phyloP scores from a whole-genome alignment of 2,329 filamentous ascomycete species.

The Colletotrichum coccodes region DNA sequence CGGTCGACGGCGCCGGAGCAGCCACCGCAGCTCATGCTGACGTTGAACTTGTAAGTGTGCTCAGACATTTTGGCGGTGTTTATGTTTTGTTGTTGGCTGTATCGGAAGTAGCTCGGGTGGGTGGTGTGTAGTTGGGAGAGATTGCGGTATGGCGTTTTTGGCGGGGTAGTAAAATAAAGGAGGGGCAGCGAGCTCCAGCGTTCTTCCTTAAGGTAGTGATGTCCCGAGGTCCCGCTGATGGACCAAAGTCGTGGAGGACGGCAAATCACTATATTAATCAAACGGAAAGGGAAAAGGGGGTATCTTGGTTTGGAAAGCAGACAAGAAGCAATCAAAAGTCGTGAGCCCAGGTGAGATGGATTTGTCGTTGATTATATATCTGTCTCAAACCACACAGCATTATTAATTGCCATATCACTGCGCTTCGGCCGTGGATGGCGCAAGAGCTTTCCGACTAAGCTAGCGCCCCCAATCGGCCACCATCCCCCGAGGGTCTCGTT shows the following conservation, averaged over 20 bases:
- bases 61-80: slow-evolving; percentile 70
- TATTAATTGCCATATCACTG: slow-evolving; percentile 24
- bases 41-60: slow-evolving; percentile 95
- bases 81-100: not conserved
- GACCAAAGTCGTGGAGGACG: not conserved
- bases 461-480: slow-evolving; percentile 14
- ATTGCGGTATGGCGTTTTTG: slow-evolving; percentile 26
- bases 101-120: not conserved
- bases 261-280: not conserved
- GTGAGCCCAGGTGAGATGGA: not conserved
- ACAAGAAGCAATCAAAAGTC: not conserved
- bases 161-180: slow-evolving; percentile 30
- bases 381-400: slow-evolving; percentile 14
- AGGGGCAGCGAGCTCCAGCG: slow-evolving; percentile 25
- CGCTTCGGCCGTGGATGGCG: slow-evolving; percentile 22
- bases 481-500: slow-evolving; percentile 18
- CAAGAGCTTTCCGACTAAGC: slow-evolving; percentile 21
- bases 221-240: not conserved
- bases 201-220: not conserved
- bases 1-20: slow-evolving; percentile 95
- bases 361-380: slow-evolving; percentile 15
- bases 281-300: not conserved
- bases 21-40: slow-evolving; percentile 93
- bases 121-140: slow-evolving; percentile 19
- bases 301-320: not conserved